A percentile compares a stretch with the other conserved stretches of the same genome.
Evolutionary conservation across 495 filamentous ascomycete genomes (phyloP).

Genomic region (Massariosphaeria phaeospora): DNA sequence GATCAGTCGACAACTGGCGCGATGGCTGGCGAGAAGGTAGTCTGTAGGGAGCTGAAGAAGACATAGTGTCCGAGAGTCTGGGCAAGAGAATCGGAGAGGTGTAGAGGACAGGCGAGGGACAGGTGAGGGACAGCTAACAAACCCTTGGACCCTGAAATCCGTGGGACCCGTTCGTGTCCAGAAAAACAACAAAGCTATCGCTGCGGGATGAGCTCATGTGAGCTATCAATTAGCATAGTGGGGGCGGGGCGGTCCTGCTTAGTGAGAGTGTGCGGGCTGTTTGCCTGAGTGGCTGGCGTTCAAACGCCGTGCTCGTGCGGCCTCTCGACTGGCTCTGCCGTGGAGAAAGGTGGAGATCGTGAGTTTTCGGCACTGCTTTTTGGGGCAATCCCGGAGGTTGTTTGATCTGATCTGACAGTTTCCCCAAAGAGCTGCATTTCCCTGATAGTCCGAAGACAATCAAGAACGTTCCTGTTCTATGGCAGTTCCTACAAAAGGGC

Average conservation of each 20-base stretch:
- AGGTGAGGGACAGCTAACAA: neutral
- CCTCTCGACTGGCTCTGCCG: neutral
- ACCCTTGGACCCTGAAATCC: neutral
- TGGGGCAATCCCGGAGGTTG: too few species aligned
- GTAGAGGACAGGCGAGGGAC: neutral
- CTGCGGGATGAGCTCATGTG: slow-evolving; percentile 22
- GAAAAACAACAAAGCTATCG: slow-evolving; percentile 8
- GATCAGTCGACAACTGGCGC: slow-evolving; percentile 53
- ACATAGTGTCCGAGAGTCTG: slow-evolving; percentile 19
- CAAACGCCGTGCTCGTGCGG: neutral
- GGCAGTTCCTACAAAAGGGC: too few species aligned
- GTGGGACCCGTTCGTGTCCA: slow-evolving; percentile 14
- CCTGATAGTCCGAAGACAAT: too few species aligned
- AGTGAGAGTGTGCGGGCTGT: neutral
- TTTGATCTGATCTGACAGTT: too few species aligned
- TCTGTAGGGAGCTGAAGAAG: slow-evolving; percentile 33
- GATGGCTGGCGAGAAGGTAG: slow-evolving; percentile 41
- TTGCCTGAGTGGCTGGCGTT: neutral
- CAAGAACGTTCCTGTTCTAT: too few species aligned
- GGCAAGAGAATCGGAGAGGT: too few species aligned
- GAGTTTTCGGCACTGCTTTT: slow-evolving; percentile 20
- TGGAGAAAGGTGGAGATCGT: slow-evolving; percentile 16
- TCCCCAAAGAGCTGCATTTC: too few species aligned
- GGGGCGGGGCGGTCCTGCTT: slow-evolving; percentile 11
- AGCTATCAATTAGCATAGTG: slow-evolving; percentile 17